phyloP scores from a whole-genome alignment of 1,284 basidiomycete genomes.

The Puccinia polysora region DNA sequence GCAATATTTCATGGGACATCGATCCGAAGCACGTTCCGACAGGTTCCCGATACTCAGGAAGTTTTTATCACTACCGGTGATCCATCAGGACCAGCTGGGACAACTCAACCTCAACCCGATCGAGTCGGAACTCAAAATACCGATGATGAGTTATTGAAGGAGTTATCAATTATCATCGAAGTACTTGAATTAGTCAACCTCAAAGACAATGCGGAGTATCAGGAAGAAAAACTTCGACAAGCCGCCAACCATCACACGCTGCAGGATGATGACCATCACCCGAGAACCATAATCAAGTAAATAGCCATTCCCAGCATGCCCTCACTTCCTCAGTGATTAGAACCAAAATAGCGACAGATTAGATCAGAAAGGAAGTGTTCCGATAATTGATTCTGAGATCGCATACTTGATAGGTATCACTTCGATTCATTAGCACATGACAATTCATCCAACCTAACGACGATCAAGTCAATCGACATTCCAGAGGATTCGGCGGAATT shows the following conservation, averaged over 20 bases:
- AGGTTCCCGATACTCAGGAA: slow-evolving; percentile 96
- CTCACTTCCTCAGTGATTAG: background rate
- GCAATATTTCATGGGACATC: background rate
- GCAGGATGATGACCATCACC: slow-evolving; percentile 47
- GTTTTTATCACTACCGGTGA: slow-evolving; percentile 79
- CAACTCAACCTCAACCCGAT: no score
- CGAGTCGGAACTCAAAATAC: no score
- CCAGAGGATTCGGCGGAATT: slow-evolving; percentile 46
- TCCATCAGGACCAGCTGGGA: no score
- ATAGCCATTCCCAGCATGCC: background rate
- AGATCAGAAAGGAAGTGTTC: background rate
- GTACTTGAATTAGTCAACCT: slow-evolving; percentile 68
- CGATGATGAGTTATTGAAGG: background rate
- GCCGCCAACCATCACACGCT: slow-evolving; percentile 50
- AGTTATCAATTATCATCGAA: slow-evolving; percentile 76
- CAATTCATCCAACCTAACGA: slow-evolving; percentile 65
- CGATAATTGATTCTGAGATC: background rate
- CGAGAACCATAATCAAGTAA: slow-evolving; percentile 4
- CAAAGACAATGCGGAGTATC: slow-evolving; percentile 50
- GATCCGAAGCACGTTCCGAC: slow-evolving; percentile 68
- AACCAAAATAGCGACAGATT: background rate
- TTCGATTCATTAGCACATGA: slow-evolving; percentile 88
- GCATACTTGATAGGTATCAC: slow-evolving; percentile 65
- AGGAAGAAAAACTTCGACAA: slow-evolving; percentile 57
- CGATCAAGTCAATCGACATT: slow-evolving; percentile 54